phyloP scores from a whole-genome alignment of 148 eudicot genomes.

The Pouteria glomerata region DNA sequence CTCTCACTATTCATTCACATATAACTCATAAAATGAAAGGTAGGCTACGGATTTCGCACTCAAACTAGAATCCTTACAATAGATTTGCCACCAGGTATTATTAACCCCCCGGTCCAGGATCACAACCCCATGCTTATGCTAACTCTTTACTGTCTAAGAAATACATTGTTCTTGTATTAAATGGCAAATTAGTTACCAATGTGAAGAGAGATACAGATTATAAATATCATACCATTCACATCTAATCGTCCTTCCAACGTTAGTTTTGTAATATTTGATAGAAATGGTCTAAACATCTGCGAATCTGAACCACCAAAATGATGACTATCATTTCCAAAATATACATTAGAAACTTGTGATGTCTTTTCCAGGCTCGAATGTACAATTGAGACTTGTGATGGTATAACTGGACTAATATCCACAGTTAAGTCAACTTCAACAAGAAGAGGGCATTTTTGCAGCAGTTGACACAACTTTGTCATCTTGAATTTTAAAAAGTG shows the following conservation, averaged over 20 bases:
- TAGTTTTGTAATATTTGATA: slow-evolving; percentile 57
- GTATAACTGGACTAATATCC: slow-evolving; percentile 63
- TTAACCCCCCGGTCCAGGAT: not conserved
- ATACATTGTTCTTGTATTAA: not conserved
- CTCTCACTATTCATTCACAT: not conserved
- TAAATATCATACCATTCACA: slow-evolving; percentile 47
- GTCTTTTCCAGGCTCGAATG: slow-evolving; percentile 29
- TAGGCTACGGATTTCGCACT: not conserved
- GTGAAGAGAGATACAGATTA: not conserved
- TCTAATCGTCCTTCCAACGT: slow-evolving; percentile 77
- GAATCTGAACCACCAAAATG: slow-evolving; percentile 18
- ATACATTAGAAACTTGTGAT: slow-evolving; percentile 8
- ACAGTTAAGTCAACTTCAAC: slow-evolving; percentile 62
- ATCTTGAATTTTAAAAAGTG: slow-evolving; percentile 47
- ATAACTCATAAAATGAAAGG: not conserved
- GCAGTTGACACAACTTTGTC: slow-evolving; percentile 37
- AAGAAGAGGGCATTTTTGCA: slow-evolving; percentile 43
- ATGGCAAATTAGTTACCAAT: not conserved
- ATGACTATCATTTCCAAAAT: not conserved
- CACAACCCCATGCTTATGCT: not conserved
- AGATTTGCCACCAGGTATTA: not conserved
- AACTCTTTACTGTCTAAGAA: not conserved
- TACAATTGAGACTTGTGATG: slow-evolving; percentile 42
- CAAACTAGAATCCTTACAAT: not conserved
- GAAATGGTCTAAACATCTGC: slow-evolving; percentile 17